Base-by-base conservation (phyloP, 1,284 basidiomycete species). In the Cryptococcus maquisensis region DNA sequence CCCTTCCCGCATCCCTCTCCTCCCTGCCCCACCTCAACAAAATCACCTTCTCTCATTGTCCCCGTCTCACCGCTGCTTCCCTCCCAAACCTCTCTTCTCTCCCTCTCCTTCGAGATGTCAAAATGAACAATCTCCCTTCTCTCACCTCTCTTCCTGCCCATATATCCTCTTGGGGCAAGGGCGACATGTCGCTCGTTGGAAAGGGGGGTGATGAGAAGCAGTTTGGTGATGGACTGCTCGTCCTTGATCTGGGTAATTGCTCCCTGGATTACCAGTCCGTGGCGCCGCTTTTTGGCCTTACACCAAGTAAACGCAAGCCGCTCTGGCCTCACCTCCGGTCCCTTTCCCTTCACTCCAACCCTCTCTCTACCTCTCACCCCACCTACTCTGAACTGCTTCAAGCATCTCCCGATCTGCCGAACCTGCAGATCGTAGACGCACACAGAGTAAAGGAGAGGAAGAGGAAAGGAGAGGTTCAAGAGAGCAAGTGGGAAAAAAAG, bases 391-490 rank as follows among this genome's bases (percentile, higher is more conserved):
- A 62, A 18, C 55, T 60, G 6, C 54, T 74, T 26, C 69, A 69
- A 53, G 57, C 51, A 7, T 64, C 64, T 2, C n/a, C 49, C 4
- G 59, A 55, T 20, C 40, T 73, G 35, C 71, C 71, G 7, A 68
- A 67, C n/a, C 47, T 75, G 36, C 71, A 73, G 56, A 75, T 75
- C 47, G 65, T 75, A 47, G 73, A 75, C 58, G 57, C 64, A 20
- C 67, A 69, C 54, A 62, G 73, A n/a, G 64, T 75, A 8, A 62
- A 66, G 21, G 71, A 75, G 60, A 42, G 69, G 40, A 72, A 70
- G 55, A 43, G 62, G 20, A 68, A 68, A 26, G 71, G 68, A 15
- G 59, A 61, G 49, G 58, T 63, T 1, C 56, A 59, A 36, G 70
- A 69, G 57, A 56, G 49, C 20, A 69, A 62, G 57, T 40, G 46